These are phyloP conservation scores for Acer saccharum DNA, from an alignment of 345 rosid genomes.

Conservation along the genomic window DNA sequence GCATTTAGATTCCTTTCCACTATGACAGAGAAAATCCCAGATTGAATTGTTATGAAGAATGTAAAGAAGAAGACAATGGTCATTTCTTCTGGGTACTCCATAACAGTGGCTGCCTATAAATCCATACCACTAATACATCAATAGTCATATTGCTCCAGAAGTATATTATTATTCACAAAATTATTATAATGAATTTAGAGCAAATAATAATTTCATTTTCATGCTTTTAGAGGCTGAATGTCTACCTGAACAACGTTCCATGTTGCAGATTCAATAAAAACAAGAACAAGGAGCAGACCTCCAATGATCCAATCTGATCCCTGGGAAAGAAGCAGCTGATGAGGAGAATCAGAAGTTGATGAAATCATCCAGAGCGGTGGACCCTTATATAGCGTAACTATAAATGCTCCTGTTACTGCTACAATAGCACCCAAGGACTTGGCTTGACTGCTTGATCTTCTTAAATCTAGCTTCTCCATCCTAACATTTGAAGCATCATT, in stretches of 20 bases:
- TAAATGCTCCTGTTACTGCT: slow-evolving; percentile 43
- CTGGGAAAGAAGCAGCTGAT: slow-evolving; percentile 3
- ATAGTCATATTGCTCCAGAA: neutral
- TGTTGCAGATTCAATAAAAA: neutral
- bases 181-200: neutral
- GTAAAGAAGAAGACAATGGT: neutral
- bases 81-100: slow-evolving; percentile 18
- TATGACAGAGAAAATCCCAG: slow-evolving; percentile 27
- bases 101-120: slow-evolving; percentile 13
- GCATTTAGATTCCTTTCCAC: slow-evolving; percentile 29
- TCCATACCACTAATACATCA: neutral
- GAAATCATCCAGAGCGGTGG: slow-evolving; percentile 27
- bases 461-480: slow-evolving; percentile 40
- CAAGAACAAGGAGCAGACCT: slow-evolving; percentile 24
- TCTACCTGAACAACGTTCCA: slow-evolving; percentile 31
- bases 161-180: neutral
- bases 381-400: slow-evolving; percentile 42
- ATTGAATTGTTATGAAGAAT: slow-evolving; percentile 28
- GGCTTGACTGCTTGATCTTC: slow-evolving; percentile 40
- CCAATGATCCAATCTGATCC: slow-evolving; percentile 32
- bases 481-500: slow-evolving; percentile 15
- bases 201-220: neutral
- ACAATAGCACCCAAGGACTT: slow-evolving; percentile 40
- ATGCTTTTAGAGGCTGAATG: neutral
- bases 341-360: slow-evolving; percentile 1